A percentile compares a stretch with the other conserved stretches of the same genome.
These are phyloP conservation scores for Protomyces macrosporus DNA, from an alignment of 1,139 yeast species.

Conservation along the genomic window DNA sequence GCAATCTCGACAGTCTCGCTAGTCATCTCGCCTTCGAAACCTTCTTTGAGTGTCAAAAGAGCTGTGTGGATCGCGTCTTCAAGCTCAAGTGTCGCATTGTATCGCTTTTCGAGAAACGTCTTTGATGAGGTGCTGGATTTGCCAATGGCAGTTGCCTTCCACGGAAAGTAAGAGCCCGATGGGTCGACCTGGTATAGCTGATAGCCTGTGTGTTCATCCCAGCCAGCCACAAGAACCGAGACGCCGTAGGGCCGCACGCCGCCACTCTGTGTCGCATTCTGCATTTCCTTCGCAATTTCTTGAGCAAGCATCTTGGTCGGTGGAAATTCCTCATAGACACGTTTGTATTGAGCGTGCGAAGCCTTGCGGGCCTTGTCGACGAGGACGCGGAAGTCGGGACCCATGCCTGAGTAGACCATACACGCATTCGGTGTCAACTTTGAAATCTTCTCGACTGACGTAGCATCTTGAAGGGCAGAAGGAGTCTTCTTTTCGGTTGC, in stretches of 20 bases:
- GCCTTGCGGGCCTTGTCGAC: constrained; percentile 90
- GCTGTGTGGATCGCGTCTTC: constrained; percentile 99
- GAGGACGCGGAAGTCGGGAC: constrained; percentile 93
- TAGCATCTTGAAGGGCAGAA: constrained; percentile 70
- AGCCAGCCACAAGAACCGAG: constrained; percentile 86
- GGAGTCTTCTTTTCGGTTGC: constrained; percentile 93
- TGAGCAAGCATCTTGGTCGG: constrained; percentile 92
- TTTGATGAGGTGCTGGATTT: constrained; percentile 91
- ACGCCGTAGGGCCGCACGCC: constrained; percentile 99
- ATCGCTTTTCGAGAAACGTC: constrained; percentile 93
- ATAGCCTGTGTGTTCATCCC: constrained; percentile 67
- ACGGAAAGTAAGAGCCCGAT: constrained; percentile 96
- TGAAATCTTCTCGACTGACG: constrained; percentile 72
- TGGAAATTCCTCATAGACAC: constrained; percentile 92
- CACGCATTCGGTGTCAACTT: constrained; percentile 92
- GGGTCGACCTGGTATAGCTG: constrained; percentile 91
- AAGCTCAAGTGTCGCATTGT: constrained; percentile 93
- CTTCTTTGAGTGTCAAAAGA: constrained; percentile 84
- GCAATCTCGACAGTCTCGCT: constrained; percentile 95
- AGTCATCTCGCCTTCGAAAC: constrained; percentile 96
- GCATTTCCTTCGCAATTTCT: constrained; percentile 93
- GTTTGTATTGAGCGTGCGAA: constrained; percentile 87
- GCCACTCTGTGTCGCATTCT: constrained; percentile 96
- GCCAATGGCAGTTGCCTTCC: constrained; percentile 99
- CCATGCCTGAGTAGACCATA: constrained; percentile 97